Percentiles rank a stretch among this genome's conserved stretches.
phyloP scores from a whole-genome alignment of 441 rosid species.

The Gossypium armourianum region DNA sequence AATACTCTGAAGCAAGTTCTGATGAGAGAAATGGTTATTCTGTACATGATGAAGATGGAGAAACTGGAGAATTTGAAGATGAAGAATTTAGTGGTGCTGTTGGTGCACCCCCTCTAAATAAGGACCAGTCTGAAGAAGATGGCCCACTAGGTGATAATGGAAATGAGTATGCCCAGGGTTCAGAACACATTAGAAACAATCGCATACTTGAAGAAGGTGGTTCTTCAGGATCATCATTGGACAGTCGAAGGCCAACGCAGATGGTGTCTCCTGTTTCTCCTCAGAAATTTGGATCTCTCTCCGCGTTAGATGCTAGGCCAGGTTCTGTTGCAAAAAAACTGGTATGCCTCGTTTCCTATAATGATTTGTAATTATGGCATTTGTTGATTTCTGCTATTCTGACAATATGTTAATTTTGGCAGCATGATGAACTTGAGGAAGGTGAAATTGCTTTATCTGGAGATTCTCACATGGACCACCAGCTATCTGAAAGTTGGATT shows the following conservation, averaged over 20 bases:
- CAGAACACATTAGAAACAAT: conserved; percentile 42
- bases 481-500: conserved; percentile 89
- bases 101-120: conserved; percentile 40
- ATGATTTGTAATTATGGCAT: conserved; percentile 13
- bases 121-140: conserved; percentile 78
- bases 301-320: conserved; percentile 92
- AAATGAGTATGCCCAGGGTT: conserved; percentile 46
- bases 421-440: conserved; percentile 90
- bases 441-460: conserved; percentile 91
- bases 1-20: conserved; percentile 79
- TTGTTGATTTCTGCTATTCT: conserved; percentile 14
- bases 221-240: conserved; percentile 87
- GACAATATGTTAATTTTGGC: conserved; percentile 24
- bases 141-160: conserved; percentile 40
- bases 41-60: conserved; percentile 83
- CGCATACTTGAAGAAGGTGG: conserved; percentile 52
- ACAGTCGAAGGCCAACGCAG: conserved; percentile 46
- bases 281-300: conserved; percentile 85
- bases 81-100: conserved; percentile 67
- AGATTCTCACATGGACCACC: conserved; percentile 83
- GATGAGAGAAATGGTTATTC: conserved; percentile 76
- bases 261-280: conserved; percentile 81
- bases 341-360: conserved; percentile 38
- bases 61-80: conserved; percentile 66
- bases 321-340: conserved; percentile 62